Percentiles rank a stretch among this genome's conserved stretches.
phyloP scores from a whole-genome alignment of 192 early-diverging fungal genomes.

The Gaertneriomyces sp. region DNA sequence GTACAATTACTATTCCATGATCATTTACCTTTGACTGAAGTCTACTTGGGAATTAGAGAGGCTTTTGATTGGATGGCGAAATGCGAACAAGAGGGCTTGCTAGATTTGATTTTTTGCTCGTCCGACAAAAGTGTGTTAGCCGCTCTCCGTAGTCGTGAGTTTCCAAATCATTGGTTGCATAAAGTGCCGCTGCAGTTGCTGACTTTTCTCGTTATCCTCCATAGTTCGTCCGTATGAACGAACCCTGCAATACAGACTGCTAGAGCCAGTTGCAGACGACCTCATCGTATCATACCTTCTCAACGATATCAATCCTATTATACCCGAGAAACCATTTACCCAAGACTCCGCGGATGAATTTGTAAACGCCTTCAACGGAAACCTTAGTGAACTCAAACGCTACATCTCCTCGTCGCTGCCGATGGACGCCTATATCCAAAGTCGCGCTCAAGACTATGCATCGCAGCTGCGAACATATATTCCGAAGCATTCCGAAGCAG shows the following conservation, averaged over 20 bases:
- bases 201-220: background rate
- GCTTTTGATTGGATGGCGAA: constrained; percentile 37
- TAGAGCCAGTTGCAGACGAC: constrained; percentile 38
- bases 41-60: constrained; percentile 32
- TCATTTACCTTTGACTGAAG: constrained; percentile 23
- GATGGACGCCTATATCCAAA: constrained; percentile 7
- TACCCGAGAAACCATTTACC: constrained; percentile 32
- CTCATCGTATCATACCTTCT: constrained; percentile 34
- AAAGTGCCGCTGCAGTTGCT: background rate
- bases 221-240: constrained; percentile 35
- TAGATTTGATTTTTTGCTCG: constrained; percentile 37
- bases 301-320: constrained; percentile 30
- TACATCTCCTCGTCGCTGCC: background rate
- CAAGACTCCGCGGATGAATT: constrained; percentile 33
- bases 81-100: constrained; percentile 31
- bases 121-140: constrained; percentile 30
- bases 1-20: constrained; percentile 37
- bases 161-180: background rate
- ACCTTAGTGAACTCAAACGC: constrained; percentile 17
- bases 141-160: background rate
- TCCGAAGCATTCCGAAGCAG: constrained; percentile 12
- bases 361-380: constrained; percentile 36
- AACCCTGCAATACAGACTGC: constrained; percentile 20
- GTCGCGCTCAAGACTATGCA: constrained; percentile 15
- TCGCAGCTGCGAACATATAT: constrained; percentile 4